Evolutionary conservation across 208 protist species (phyloP), one percentile per base, ranked within the genome.

Genomic region (Crithidia thermophila): DNA sequence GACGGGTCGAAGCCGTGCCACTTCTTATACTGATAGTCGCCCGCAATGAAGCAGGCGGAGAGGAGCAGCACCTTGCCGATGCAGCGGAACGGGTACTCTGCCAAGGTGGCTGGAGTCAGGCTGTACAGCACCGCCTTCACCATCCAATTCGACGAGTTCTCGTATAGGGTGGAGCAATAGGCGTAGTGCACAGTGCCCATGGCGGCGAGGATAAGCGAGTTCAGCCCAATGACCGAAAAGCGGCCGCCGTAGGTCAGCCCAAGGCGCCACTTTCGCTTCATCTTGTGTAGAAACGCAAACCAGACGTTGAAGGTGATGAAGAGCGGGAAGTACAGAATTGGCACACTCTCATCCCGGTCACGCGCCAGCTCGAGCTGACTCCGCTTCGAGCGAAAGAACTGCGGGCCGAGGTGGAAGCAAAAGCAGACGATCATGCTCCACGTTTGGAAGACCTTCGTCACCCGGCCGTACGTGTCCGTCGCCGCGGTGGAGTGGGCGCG

Each of bases 21-120:
- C 33, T 57, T 57, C 76, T 92, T 94, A 65, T 92, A 94, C 21
- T 75, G 71, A 67, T 94, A 92, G 46, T 94, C 88, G 30, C 52
- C n/a, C 0, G 59, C 20, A 1, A 91, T 62, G 52, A 92, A 91
- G 31, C 67, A 39, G 6, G 81, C 28, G 33, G 75, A 76, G 1
- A 88, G 39, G 23, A 59, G 10, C 39, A 79, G 59, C 23, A 92
- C 43, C 23, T 84, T 72, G 0, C 46, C n/a, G 23, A 87, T 30
- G 30, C 72, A 59, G 11, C 56, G 31, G 25, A 81, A 68, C 0
- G 82, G 85, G 13, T 75, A 39, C 3, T 33, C 50, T 13, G 42
- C 11, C 4, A 77, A 46, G 1, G 64, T 50, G 7, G 64, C 36
- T 0, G 53, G 72, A 2, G 46, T 62, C 20, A 72, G 37, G 27